Evolutionary conservation across 148 eudicot species (phyloP), one percentile per base, ranked within the genome.

Genomic region (Diospyros kaki): DNA sequence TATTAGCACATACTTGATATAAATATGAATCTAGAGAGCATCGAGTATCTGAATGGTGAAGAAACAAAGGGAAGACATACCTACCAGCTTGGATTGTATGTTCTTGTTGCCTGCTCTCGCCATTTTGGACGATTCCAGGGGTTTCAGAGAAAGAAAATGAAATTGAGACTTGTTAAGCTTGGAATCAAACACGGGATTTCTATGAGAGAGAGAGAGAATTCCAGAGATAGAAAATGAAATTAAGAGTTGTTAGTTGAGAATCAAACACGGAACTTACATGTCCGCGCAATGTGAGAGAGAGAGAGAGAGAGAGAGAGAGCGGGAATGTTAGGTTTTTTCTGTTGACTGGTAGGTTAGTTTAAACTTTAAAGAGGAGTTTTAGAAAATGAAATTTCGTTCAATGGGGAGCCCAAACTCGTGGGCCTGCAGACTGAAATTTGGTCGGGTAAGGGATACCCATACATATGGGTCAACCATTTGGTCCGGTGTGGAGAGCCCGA

Each of bases 41-140:
- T 28, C 28, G 28, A 28, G 28, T 28, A 28, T 28, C 28, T 28
- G 28, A 28, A 28, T 48, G 50, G 13, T 12, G 41, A 65, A 64
- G 61, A 39, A 80, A 38, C 13, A 56, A 69, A 65, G 68, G 80
- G 64, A 79, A 73, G 86, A 81, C 85, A 66, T 86, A 85, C 90
- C 84, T 78, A 89, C 93, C 87, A 89, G 90, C 82, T 89, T 89
- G 80, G 93, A 85, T 83, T 87, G 87, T 59, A 89, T 78, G 78
- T 75, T 87, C 82, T 89, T 87, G 82, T 44, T 78, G 69, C 80
- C 78, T 38, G 82, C 71, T 68, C 77, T 78, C 40, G 85, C 81
- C 82, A 81, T 68, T 75, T 28, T 58, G 65, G 67, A 81, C 62
- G 66, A 76, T 58, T 7, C 66, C 44, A 42, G 38, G 14, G 71